Conservation (phyloP, 805 yeast species). For the Wickerhamomyces bisporus region DNA sequence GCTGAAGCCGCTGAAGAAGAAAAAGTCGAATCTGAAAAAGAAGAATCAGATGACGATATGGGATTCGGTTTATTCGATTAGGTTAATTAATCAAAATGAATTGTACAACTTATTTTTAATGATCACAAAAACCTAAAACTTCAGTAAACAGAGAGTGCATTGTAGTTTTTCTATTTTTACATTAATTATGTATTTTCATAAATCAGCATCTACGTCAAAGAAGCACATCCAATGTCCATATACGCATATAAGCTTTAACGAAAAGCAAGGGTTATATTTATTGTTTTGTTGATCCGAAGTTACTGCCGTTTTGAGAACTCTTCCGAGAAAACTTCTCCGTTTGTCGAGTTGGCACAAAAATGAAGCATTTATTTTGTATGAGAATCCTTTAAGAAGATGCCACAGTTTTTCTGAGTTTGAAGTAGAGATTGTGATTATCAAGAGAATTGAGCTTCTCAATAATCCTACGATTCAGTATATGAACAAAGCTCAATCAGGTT, state of each 20-base stretch:
- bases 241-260: too few species aligned
- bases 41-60: constrained; percentile 72
- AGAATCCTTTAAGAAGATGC: not conserved
- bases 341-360: constrained; percentile 1
- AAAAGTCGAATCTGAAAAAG: constrained; percentile 61
- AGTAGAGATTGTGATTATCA: too few species aligned
- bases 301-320: not conserved
- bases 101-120: constrained; percentile 1
- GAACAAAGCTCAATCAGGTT: too few species aligned
- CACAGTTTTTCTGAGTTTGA: too few species aligned
- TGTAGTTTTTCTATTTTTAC: too few species aligned
- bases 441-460: too few species aligned
- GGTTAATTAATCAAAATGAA: constrained; percentile 22
- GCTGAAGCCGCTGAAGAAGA: constrained; percentile 71
- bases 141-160: not conserved
- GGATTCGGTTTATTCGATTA: constrained; percentile 99
- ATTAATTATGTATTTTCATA: too few species aligned
- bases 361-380: not conserved
- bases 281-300: too few species aligned
- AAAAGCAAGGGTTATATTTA: too few species aligned
- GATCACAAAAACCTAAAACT: constrained; percentile 1
- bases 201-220: too few species aligned
- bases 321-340: not conserved
- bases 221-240: too few species aligned
- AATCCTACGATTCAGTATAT: too few species aligned